Percentiles rank a stretch among this genome's conserved stretches.
phyloP scores from a whole-genome alignment of 495 filamentous ascomycete species.

The Amniculicola lignicola region DNA sequence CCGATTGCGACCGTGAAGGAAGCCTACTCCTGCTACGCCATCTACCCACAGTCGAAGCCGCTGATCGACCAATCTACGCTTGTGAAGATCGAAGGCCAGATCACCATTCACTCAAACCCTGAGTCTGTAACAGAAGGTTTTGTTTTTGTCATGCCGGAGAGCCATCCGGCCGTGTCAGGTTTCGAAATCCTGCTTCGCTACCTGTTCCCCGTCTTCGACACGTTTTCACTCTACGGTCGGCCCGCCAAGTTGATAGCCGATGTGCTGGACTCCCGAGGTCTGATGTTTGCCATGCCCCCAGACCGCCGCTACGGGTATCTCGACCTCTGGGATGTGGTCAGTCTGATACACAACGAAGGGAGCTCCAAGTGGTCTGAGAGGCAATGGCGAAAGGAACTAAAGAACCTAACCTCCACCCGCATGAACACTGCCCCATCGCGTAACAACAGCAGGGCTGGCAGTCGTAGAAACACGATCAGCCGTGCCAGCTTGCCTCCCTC shows the following conservation, averaged over 20 bases:
- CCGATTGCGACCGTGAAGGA: conserved; percentile 91
- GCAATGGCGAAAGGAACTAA: conserved; percentile 87
- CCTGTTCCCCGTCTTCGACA: conserved; percentile 91
- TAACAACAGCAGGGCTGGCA: conserved; percentile 50
- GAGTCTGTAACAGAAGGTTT: conserved; percentile 80
- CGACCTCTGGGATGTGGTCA: conserved; percentile 79
- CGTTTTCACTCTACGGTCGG: conserved; percentile 87
- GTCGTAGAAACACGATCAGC: conserved; percentile 59
- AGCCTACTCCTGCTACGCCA: conserved; percentile 87
- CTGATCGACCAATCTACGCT: conserved; percentile 92
- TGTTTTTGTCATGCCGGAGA: conserved; percentile 97
- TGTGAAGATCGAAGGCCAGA: conserved; percentile 87
- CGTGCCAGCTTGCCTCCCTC: conserved; percentile 61
- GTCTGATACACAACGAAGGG: conserved; percentile 71
- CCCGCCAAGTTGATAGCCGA: conserved; percentile 85
- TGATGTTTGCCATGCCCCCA: conserved; percentile 98
- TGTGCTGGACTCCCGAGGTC: conserved; percentile 74
- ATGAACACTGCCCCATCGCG: conserved; percentile 53
- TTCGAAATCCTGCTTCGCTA: conserved; percentile 97
- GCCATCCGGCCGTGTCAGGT: conserved; percentile 82
- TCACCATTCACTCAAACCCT: conserved; percentile 75
- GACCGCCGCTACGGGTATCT: conserved; percentile 86
- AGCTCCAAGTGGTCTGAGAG: conserved; percentile 77
- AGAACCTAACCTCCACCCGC: conserved; percentile 81
- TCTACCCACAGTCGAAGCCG: conserved; percentile 90